These are phyloP conservation scores for Endoconidiophora polonica DNA, from an alignment of 2,329 filamentous ascomycete genomes.

Conservation along the genomic window DNA sequence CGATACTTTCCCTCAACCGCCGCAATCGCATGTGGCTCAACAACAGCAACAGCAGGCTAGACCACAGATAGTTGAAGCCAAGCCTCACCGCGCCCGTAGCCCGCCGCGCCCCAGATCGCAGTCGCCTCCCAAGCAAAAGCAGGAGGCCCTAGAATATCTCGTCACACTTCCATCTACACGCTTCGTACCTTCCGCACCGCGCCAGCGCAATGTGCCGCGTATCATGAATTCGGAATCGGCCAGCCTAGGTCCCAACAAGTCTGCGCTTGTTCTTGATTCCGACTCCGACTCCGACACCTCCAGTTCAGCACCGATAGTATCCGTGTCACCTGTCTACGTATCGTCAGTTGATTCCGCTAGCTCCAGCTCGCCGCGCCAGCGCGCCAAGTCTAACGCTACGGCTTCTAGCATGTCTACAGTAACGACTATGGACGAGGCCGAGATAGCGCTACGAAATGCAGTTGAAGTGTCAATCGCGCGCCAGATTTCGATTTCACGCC, in stretches of 20 bases:
- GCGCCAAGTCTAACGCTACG: slow-evolving; percentile 20
- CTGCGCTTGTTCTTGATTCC: slow-evolving; percentile 26
- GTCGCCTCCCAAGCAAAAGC: neutral
- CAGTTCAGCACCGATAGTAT: slow-evolving; percentile 4
- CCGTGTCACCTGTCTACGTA: slow-evolving; percentile 14
- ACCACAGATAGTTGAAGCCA: neutral
- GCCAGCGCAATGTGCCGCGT: neutral
- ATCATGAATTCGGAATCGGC: neutral
- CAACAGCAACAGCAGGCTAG: no score
- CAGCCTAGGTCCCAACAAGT: slow-evolving; percentile 20
- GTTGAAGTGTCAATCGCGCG: slow-evolving; percentile 51
- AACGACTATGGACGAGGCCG: slow-evolving; percentile 23
- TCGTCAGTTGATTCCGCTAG: slow-evolving; percentile 22
- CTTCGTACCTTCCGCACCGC: neutral
- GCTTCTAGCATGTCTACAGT: slow-evolving; percentile 20
- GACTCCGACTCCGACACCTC: slow-evolving; percentile 20
- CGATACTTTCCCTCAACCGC: slow-evolving; percentile 7
- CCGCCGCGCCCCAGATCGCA: slow-evolving; percentile 2
- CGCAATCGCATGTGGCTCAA: neutral
- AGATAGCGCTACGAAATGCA: slow-evolving; percentile 32
- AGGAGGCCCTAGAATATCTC: no score
- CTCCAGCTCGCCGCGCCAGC: slow-evolving; percentile 16
- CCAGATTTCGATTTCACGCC: slow-evolving; percentile 47
- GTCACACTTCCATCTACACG: neutral
- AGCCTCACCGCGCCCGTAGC: slow-evolving; percentile 1